phyloP scores from a whole-genome alignment of 768 basidiomycete species.

The Suillus fuscotomentosus region DNA sequence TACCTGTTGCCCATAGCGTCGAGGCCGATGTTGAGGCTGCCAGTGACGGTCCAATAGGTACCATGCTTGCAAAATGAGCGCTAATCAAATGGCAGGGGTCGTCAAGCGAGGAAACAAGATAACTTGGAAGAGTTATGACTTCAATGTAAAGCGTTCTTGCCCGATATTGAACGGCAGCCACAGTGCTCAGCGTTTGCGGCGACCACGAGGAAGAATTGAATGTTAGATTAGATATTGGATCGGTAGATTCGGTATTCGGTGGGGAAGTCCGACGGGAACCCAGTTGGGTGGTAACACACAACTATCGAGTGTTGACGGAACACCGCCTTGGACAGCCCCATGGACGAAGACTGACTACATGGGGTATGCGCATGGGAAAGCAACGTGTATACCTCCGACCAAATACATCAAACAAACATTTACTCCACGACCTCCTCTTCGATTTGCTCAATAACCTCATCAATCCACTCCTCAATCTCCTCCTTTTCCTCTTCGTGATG shows the following conservation, averaged over 20 bases:
- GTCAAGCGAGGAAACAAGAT: constrained; percentile 10
- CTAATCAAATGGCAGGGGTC: constrained; percentile 15
- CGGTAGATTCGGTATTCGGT: neutral
- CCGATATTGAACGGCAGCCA: neutral
- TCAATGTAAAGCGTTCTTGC: neutral
- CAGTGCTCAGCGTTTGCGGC: neutral
- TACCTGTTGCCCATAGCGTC: constrained; percentile 78
- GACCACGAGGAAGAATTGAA: neutral
- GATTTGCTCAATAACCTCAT: constrained; percentile 89
- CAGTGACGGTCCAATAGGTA: constrained; percentile 26
- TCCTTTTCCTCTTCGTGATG: constrained; percentile 66
- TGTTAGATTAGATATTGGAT: constrained; percentile 1
- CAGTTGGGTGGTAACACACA: neutral
- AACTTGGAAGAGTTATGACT: neutral
- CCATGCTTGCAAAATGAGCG: constrained; percentile 24
- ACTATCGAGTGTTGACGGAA: neutral
- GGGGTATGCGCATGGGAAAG: neutral
- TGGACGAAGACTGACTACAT: neutral
- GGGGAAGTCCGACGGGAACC: neutral
- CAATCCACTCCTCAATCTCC: constrained; percentile 92
- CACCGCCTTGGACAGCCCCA: neutral
- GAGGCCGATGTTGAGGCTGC: constrained; percentile 45
- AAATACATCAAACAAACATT: constrained; percentile 3
- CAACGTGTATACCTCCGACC: neutral
- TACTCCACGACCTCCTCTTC: constrained; percentile 75